A percentile compares a stretch with the other conserved stretches of the same genome.
These are phyloP conservation scores for Flagelloscypha sp. DNA, from an alignment of 768 basidiomycete species.

Conservation along the genomic window DNA sequence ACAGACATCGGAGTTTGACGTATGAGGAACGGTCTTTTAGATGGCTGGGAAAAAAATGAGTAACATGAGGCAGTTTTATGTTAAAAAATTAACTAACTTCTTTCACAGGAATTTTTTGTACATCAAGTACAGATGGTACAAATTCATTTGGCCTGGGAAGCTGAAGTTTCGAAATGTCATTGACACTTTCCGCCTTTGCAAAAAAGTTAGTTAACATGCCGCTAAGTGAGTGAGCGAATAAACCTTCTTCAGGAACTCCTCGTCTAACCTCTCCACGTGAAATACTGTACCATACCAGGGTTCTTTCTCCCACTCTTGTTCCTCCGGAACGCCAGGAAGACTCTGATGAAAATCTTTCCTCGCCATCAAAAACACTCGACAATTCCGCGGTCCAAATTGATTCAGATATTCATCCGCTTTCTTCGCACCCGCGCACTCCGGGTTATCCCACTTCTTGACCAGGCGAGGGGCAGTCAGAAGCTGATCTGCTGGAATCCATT, in stretches of 20 bases:
- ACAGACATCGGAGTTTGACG: constrained; percentile 61
- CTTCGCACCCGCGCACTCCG: constrained; percentile 31
- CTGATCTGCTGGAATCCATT: constrained; percentile 71
- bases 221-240: constrained; percentile 2
- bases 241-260: constrained; percentile 52
- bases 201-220: constrained; percentile 2
- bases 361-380: constrained; percentile 74
- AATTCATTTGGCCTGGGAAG: constrained; percentile 87
- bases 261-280: constrained; percentile 60
- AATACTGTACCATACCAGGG: constrained; percentile 92
- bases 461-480: constrained; percentile 65
- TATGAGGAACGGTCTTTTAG: constrained; percentile 67
- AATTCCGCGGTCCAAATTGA: constrained; percentile 44
- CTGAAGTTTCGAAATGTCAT: constrained; percentile 58
- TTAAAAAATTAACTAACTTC: constrained; percentile 37
- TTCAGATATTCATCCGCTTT: constrained; percentile 60
- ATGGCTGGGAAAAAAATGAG: constrained; percentile 40
- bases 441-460: constrained; percentile 64
- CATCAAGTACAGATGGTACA: constrained; percentile 79
- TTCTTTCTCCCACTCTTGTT: constrained; percentile 60
- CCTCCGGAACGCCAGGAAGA: constrained; percentile 34
- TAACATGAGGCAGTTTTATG: constrained; percentile 3
- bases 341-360: constrained; percentile 53
- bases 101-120: constrained; percentile 62
- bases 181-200: constrained; percentile 51